Evolutionary conservation across 176 grass and related monocot genomes (phyloP).

Genomic region (Tillandsia leiboldiana): DNA sequence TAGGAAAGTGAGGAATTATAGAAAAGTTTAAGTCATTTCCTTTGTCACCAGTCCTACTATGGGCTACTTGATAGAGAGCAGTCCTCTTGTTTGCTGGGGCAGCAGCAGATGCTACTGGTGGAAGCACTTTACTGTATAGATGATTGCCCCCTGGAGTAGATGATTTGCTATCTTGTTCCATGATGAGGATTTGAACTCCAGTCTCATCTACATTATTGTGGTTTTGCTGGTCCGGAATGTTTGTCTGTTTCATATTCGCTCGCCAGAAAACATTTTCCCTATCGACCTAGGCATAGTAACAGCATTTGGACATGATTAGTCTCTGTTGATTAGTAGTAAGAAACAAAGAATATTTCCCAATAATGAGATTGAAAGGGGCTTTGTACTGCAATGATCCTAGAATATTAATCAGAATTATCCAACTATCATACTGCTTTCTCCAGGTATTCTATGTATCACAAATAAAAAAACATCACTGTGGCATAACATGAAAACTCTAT

Average conservation of each 20-base stretch:
- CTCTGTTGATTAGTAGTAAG: too few relatives aligned
- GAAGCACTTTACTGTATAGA: background rate
- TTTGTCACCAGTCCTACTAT: slow-evolving; percentile 75
- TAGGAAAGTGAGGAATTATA: slow-evolving; percentile 60
- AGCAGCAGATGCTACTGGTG: slow-evolving; percentile 7
- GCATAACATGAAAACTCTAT: too few relatives aligned
- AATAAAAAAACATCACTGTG: too few relatives aligned
- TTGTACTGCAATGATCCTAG: too few relatives aligned
- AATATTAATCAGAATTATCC: too few relatives aligned
- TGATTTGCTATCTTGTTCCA: background rate
- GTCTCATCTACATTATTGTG: slow-evolving; percentile 7
- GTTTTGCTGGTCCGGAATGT: slow-evolving; percentile 13
- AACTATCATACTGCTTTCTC: too few relatives aligned
- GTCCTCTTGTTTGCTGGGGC: slow-evolving; percentile 41
- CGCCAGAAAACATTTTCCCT: slow-evolving; percentile 54
- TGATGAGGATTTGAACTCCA: background rate
- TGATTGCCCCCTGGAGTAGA: too few relatives aligned
- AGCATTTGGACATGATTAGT: background rate
- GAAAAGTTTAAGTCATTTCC: slow-evolving; percentile 89
- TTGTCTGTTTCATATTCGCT: slow-evolving; percentile 38
- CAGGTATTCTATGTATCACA: too few relatives aligned
- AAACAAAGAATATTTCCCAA: too few relatives aligned
- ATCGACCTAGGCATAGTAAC: slow-evolving; percentile 42
- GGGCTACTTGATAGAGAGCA: slow-evolving; percentile 63
- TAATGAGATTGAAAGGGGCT: too few relatives aligned